phyloP scores from a whole-genome alignment of 2,329 filamentous ascomycete species.

The Cladosporium sp. region DNA sequence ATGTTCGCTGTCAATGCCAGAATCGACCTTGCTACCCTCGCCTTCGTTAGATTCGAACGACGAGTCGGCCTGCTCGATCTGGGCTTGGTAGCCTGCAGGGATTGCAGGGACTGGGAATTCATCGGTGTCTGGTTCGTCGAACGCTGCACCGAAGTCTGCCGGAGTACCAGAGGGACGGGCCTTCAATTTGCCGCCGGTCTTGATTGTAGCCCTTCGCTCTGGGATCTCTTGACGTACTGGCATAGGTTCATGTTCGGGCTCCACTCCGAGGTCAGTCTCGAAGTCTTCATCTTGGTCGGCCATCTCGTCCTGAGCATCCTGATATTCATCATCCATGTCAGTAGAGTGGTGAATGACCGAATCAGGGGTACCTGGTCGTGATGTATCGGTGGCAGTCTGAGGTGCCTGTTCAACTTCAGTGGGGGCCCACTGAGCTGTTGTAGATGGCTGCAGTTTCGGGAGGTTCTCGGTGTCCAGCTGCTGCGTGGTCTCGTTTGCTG shows the following conservation, averaged over 20 bases:
- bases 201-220: constrained; percentile 83
- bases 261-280: constrained; percentile 13
- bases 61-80: constrained; percentile 24
- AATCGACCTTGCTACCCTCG: constrained; percentile 32
- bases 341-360: constrained; percentile 77
- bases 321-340: constrained; percentile 16
- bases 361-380: constrained; percentile 67
- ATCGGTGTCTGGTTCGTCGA: constrained; percentile 76
- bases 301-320: constrained; percentile 13
- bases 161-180: constrained; percentile 85
- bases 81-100: constrained; percentile 31
- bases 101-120: constrained; percentile 49
- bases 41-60: constrained; percentile 30
- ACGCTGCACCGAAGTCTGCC: constrained; percentile 77
- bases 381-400: constrained; percentile 25
- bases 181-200: constrained; percentile 81
- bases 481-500: constrained; percentile 27
- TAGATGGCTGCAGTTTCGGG: constrained; percentile 28
- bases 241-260: constrained; percentile 13
- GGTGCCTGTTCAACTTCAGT: constrained; percentile 25
- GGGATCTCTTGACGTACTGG: constrained; percentile 56
- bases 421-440: constrained; percentile 18
- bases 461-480: constrained; percentile 25
- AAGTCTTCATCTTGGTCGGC: constrained; percentile 18
- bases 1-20: constrained; percentile 24